Conservation (phyloP, 2,329 filamentous ascomycete species). For the Botryotinia narcissicola region DNA sequence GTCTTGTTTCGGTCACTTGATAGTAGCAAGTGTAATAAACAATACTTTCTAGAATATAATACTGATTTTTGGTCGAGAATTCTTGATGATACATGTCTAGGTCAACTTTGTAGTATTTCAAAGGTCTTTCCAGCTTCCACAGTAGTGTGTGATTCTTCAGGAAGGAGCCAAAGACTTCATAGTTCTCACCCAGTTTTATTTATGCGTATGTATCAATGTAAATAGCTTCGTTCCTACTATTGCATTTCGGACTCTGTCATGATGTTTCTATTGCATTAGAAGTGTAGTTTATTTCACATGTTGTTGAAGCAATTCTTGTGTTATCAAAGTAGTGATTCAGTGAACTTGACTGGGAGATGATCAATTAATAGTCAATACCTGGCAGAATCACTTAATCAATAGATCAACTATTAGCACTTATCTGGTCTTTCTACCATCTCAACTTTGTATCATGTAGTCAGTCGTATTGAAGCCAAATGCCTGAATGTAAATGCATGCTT, state of each 20-base stretch:
- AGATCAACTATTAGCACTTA: background rate
- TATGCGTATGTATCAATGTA: background rate
- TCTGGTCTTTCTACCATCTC: background rate
- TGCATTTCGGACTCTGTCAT: background rate
- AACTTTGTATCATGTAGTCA: background rate
- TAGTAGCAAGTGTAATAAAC: background rate
- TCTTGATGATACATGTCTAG: background rate
- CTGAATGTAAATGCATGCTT: background rate
- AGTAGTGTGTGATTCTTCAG: too few relatives aligned
- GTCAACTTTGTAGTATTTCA: background rate
- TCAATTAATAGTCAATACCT: background rate
- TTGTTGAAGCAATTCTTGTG: background rate
- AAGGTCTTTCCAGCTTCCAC: background rate
- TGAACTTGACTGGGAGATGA: background rate
- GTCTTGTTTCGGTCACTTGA: background rate
- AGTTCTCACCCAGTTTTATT: background rate
- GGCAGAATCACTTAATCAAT: background rate
- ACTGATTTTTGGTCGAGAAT: too few relatives aligned
- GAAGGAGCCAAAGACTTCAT: background rate
- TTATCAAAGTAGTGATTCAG: background rate
- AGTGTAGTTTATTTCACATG: background rate
- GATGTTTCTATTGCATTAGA: background rate
- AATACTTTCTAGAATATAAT: background rate
- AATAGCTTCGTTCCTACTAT: background rate
- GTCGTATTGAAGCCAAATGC: background rate